Conservation (phyloP, 495 filamentous ascomycete species). For the Pyrenula aspistea region DNA sequence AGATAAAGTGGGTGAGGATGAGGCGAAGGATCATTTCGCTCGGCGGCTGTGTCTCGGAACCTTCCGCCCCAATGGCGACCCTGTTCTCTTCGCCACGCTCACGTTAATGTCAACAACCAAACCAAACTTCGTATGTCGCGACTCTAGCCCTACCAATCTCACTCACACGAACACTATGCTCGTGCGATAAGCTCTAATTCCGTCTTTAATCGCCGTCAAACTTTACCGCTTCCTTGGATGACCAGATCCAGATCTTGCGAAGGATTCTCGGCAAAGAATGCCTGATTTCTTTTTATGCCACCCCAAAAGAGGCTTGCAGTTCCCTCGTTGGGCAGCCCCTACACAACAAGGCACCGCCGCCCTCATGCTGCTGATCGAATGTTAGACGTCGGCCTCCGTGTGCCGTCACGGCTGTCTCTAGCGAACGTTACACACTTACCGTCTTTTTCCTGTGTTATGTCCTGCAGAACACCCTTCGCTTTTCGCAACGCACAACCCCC, state of each 20-base stretch:
- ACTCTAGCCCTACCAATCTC: too few species aligned
- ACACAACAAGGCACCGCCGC: too few species aligned
- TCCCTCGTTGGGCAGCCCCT: background rate
- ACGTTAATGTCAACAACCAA: too few species aligned
- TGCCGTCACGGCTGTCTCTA: too few species aligned
- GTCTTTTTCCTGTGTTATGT: too few species aligned
- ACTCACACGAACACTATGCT: too few species aligned
- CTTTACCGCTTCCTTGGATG: background rate
- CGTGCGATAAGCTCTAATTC: background rate
- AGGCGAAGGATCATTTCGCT: background rate
- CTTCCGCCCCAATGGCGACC: background rate
- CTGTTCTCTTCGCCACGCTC: too few species aligned
- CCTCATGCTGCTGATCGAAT: background rate
- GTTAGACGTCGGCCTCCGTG: too few species aligned
- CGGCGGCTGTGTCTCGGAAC: background rate
- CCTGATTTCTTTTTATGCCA: background rate
- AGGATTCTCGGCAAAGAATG: background rate
- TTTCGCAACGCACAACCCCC: background rate
- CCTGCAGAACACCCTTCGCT: too few species aligned
- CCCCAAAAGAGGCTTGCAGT: background rate
- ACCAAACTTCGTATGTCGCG: too few species aligned
- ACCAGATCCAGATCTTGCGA: background rate
- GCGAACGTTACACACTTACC: too few species aligned
- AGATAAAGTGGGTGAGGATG: background rate
- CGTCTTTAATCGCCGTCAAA: background rate